phyloP scores from a whole-genome alignment of 352 stramenopile species.

The Pythium brachiatum region DNA sequence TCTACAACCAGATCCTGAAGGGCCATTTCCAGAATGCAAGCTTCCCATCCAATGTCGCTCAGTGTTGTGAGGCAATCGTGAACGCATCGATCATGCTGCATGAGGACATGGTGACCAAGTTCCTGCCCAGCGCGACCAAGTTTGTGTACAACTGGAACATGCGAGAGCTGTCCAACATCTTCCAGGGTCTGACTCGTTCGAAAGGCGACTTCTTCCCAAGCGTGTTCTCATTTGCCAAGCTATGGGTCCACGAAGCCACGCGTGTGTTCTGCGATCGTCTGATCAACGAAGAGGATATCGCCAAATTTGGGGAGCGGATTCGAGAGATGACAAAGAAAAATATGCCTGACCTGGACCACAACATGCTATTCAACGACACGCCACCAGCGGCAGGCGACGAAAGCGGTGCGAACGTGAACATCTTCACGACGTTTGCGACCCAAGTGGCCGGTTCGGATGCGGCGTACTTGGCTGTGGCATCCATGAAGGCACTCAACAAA shows the following conservation, averaged over 20 bases:
- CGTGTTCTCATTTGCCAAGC: constrained; percentile 76
- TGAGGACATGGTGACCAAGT: constrained; percentile 92
- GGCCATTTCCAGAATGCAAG: constrained; percentile 90
- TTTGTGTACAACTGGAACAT: constrained; percentile 99
- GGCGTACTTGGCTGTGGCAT: constrained; percentile 69
- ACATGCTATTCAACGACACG: constrained; percentile 79
- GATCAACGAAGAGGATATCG: constrained; percentile 94
- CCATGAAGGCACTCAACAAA: constrained; percentile 86
- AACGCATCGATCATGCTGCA: constrained; percentile 91
- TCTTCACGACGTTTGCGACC: constrained; percentile 95
- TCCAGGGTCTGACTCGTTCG: constrained; percentile 92
- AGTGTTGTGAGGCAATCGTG: constrained; percentile 85
- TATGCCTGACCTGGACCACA: constrained; percentile 84
- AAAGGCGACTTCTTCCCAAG: constrained; percentile 92
- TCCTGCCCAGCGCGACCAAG: constrained; percentile 95
- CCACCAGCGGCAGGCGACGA: constrained; percentile 28
- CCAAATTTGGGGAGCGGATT: constrained; percentile 91
- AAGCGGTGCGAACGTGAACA: constrained; percentile 62
- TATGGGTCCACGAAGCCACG: constrained; percentile 97
- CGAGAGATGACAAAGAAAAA: constrained; percentile 92
- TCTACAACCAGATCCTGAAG: constrained; percentile 95
- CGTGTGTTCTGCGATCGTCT: constrained; percentile 97
- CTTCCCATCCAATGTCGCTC: constrained; percentile 57
- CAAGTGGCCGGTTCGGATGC: constrained; percentile 59
- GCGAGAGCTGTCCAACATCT: constrained; percentile 96